Evolutionary conservation across 2,329 filamentous ascomycete genomes (phyloP), one percentile per base, ranked within the genome.

Genomic region (Phaeophleospora eucalypticola): DNA sequence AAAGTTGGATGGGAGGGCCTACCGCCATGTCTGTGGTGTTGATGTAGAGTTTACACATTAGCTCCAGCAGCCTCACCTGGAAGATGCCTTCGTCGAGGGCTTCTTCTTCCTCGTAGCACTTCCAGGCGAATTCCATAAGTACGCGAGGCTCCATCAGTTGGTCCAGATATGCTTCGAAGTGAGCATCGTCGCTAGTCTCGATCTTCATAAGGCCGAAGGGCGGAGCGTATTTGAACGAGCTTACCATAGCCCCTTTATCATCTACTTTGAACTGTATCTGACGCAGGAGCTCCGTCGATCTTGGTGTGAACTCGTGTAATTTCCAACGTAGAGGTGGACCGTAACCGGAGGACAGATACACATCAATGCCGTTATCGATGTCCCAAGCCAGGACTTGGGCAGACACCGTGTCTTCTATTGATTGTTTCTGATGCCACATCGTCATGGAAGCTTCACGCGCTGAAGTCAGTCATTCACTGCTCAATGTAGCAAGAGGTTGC

Each of bases 281-380:
- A 6, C 59, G 58, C 6, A 71, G 46, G 10, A 74, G 54, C 34
- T 71, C 68, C 2, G 63, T 51, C 4, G 65, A 70, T 29, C 61
- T 64, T 1, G 73, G 73, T 7, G 62, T 42, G 41, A 75, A 76
- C 45, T 76, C 72, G 51, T 73, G 71, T 15, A 75, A 61, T 44
- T 70, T 68, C 59, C 72, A 72, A 1, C 61, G 55, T 8, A 76
- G 65, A 3, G 68, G 62, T n/a, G 70, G 70, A 48, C 61, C 66
- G 48, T 71, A 69, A 18, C 71, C 68, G 35, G 67, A 68, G 9
- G 68, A 72, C 53, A 75, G 64, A 48, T 64, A 64, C 15, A 75
- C 58, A 8, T 66, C 68, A 42, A 74, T 63, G 43, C 43, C 52
- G 51, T 69, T 67, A 65, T 48, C 63, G 8, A 43, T 34, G 35